A percentile compares a stretch with the other conserved stretches of the same genome.
Evolutionary conservation across 208 protist genomes (phyloP).

Genomic region (Naegleria fowleri): DNA sequence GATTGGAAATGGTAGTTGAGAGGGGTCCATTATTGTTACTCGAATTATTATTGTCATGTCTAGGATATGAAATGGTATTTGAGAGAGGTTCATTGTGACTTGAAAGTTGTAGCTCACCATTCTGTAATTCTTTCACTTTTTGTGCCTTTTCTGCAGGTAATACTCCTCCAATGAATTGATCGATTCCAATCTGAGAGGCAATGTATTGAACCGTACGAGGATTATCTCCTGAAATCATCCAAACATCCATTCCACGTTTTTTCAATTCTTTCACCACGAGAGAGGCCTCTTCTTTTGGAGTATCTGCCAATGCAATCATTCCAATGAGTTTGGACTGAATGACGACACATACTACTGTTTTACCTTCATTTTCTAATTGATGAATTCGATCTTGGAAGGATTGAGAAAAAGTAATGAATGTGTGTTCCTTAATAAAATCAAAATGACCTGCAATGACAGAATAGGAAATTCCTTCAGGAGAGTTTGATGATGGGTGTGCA

Average conservation of each 20-base stretch:
- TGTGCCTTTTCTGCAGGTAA: conserved; percentile 69
- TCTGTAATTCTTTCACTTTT: background rate
- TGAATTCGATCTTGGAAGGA: background rate
- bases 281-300: conserved; percentile 68
- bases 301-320: conserved; percentile 68
- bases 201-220: conserved; percentile 54
- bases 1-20: too few species aligned
- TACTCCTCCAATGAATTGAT: conserved; percentile 63
- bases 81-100: too few species aligned
- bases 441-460: background rate
- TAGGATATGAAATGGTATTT: too few species aligned
- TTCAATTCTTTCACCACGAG: conserved; percentile 62
- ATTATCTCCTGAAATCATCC: conserved; percentile 76
- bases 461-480: too few species aligned
- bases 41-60: too few species aligned
- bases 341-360: conserved; percentile 57
- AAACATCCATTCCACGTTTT: conserved; percentile 38
- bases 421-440: background rate
- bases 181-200: conserved; percentile 67
- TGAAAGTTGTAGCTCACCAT: background rate
- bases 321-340: conserved; percentile 53
- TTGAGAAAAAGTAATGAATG: background rate
- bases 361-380: background rate
- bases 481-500: too few species aligned
- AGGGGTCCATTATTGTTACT: too few species aligned